Base-by-base conservation (phyloP, 768 basidiomycete genomes). In the Candolleomyces aberdarensis region DNA sequence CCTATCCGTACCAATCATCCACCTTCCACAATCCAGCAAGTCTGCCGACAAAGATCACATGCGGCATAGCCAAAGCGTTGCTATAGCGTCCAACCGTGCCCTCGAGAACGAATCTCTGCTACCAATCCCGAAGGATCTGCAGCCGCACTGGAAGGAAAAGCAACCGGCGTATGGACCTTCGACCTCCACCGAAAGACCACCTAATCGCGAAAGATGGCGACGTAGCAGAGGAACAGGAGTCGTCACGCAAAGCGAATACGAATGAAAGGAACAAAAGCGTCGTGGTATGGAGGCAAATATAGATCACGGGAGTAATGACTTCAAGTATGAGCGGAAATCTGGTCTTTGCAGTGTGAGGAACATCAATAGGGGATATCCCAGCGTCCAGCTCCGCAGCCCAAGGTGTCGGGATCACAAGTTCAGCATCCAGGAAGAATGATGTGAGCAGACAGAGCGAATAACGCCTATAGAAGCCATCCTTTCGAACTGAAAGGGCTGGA, bases 51-150 rank as follows among this genome's bases (percentile, higher is more conserved):
- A 20, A 51, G 49, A 15, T 29, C 52, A 54, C 52, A 31, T 39
- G 32, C 52, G 52, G 52, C 52, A 54, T 39, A 54, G 52, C 32
- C 15, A 5, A 31, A 39, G 6, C 36, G 31, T 31, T 54, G 52
- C 32, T 54, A 26, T 17, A 20, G 32, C 11, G 52, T 54, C 32
- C 32, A 39, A 39, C 52, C 52, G 10, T 17, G 52, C 52, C 29
- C 29, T 54, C 52, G 52, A 54, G 52, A 54, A 54, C 31, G 52
- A 39, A 54, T 31, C 32, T 54, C 52, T 54, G 52, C 52, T 54
- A 39, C 11, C 32, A 8, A 54, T 32, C 52, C 52, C 29, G 32
- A 14, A 31, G 52, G 32, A 22, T 20, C 32, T 9, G 20, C 32
- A 54, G 52, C 52, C 32, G 52, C 52, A 32, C 15, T 6, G 32